Evolutionary conservation across 2,329 filamentous ascomycete species (phyloP), one percentile per base, ranked within the genome.

Genomic region (Ambrosiella xylebori): DNA sequence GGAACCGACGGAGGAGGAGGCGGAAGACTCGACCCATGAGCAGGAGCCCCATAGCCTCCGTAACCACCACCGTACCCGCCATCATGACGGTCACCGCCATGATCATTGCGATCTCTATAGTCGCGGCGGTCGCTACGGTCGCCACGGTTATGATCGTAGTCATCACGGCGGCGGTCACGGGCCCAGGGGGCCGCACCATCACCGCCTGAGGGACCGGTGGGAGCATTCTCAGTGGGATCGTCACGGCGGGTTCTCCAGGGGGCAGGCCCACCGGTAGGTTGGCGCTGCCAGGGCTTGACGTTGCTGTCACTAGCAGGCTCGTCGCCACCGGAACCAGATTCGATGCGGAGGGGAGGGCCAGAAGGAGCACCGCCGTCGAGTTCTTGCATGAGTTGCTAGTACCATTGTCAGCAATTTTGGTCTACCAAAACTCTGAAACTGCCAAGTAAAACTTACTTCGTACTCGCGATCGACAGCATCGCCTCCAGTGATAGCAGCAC

Each of bases 341-440:
- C 93, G 66, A 98, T 95, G 62, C 86, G 87, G 63, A 84, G 84
- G 64, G 84, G 85, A 41, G 85, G 79, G 57, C 39, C 59, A 57
- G 74, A 71, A 57, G 79, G 76, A 61, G 82, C 85, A 62, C 88
- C 88, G 62, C 85, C 88, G 8, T 47, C 44, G 64, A 97, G 81
- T 76, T 97, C 93, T 80, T 94, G 86, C 89, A 98, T 95, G 67
- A 98, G 88, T 82, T 91, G 85, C 86, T 88, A 64, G 8, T 58
- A 47, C 5, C 4, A 53, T 49, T 61, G 69, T 83, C 66, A 80
- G 73, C 66, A 68, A 67, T 49, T 17, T 9, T 44, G 38, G 1
- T 7, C 3, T 13, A n/a, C 12, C 3, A 39, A 38, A 6, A 39
- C 15, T 39, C 12, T 19, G 36, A 38, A 36, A 12, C 47, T 9